These are phyloP conservation scores for Azolla pinnata DNA, from an alignment of 75 land plant species.

Conservation along the genomic window DNA sequence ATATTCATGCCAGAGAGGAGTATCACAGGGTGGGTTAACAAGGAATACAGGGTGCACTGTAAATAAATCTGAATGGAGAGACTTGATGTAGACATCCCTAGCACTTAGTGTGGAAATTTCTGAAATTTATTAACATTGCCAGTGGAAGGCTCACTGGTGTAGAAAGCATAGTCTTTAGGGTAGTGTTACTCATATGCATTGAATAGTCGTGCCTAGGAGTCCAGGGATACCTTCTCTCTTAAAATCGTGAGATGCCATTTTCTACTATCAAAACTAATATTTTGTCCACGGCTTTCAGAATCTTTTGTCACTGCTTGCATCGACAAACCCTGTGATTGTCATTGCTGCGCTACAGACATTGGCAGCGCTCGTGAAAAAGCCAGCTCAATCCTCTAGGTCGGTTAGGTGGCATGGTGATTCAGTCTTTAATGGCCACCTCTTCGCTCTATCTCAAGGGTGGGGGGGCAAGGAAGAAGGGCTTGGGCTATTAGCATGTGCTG, in stretches of 20 bases:
- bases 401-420: constrained; percentile 49
- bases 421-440: constrained; percentile 57
- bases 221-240: no score
- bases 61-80: no score
- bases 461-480: constrained; percentile 98
- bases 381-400: constrained; percentile 50
- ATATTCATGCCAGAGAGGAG: no score
- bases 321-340: constrained; percentile 80
- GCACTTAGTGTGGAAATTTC: no score
- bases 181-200: no score
- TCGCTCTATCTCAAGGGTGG: constrained; percentile 96
- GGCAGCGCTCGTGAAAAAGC: constrained; percentile 77
- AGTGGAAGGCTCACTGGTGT: no score
- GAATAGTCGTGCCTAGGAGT: no score
- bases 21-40: no score
- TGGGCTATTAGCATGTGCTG: constrained; percentile 63
- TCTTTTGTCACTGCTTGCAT: constrained; percentile 68
- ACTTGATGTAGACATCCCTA: no score
- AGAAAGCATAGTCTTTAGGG: no score
- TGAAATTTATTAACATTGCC: no score
- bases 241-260: neutral
- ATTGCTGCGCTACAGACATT: constrained; percentile 71
- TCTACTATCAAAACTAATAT: neutral
- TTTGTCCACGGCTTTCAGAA: constrained; percentile 43
- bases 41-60: no score